Conservation (phyloP, 2,329 filamentous ascomycete species). For the Camillea tinctor region DNA sequence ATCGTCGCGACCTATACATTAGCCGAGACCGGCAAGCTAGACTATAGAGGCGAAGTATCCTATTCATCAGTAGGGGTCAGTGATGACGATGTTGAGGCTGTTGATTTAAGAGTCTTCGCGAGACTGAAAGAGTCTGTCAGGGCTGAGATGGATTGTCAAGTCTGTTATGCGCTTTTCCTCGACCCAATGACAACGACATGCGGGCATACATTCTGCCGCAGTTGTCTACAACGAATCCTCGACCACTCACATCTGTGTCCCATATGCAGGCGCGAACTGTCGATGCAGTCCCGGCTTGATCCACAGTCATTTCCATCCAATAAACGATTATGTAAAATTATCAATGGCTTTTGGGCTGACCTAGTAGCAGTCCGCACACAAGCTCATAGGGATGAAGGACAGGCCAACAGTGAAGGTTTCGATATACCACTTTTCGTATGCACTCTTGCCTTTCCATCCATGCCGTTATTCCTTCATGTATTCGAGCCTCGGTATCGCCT, state of each 20-base stretch:
- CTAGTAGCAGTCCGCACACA: constrained; percentile 58
- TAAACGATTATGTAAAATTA: constrained; percentile 58
- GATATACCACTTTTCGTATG: constrained; percentile 77
- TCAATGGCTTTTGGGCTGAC: constrained; percentile 68
- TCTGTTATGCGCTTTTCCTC: constrained; percentile 79
- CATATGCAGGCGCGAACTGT: constrained; percentile 68
- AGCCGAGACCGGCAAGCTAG: constrained; percentile 41
- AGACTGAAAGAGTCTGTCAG: constrained; percentile 61
- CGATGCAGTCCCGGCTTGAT: constrained; percentile 45
- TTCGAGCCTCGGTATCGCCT: constrained; percentile 88
- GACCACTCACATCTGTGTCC: constrained; percentile 79
- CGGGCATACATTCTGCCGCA: constrained; percentile 85
- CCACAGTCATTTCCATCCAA: constrained; percentile 54
- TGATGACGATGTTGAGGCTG: constrained; percentile 28
- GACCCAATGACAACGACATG: constrained; percentile 83
- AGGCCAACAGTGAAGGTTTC: constrained; percentile 53
- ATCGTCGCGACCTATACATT: constrained; percentile 66
- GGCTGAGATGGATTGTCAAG: constrained; percentile 79
- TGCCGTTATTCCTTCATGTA: constrained; percentile 86
- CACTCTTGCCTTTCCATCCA: constrained; percentile 75
- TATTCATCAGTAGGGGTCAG: constrained; percentile 29
- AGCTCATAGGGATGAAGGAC: constrained; percentile 56
- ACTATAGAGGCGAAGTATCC: constrained; percentile 32
- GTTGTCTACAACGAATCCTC: constrained; percentile 72
- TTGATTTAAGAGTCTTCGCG: constrained; percentile 52